Evolutionary conservation across 2,329 filamentous ascomycete species (phyloP), one percentile per base, ranked within the genome.

Genomic region (Penicillium sp.): DNA sequence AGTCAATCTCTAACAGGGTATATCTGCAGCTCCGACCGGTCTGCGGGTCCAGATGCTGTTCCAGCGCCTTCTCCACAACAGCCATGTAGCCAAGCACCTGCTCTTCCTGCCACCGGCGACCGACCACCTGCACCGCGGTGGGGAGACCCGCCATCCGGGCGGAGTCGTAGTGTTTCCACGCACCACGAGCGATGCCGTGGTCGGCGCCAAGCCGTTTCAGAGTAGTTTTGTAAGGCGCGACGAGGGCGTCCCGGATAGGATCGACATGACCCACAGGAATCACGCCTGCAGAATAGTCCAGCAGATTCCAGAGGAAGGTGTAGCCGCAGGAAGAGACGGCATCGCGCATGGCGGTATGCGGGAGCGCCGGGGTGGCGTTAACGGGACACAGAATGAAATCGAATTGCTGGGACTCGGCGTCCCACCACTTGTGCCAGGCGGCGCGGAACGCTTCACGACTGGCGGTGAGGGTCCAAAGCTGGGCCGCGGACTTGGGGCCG

Each of bases 241-340:
- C 63, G 0, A 91, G 84, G 0, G 92, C 79, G 58, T 84, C 81
- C 67, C 94, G 90, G 40, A 85, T 78, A 1, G 72, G 67, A 61
- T 96, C 89, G 1, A 97, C 92, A 56, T 92, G 89, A 0, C 90
- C 93, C 1, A 97, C 86, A 0, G 93, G 92, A 21, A 97, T 68
- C 34, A 96, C 85, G 36, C 92, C 92, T 11, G 85, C 83, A 1
- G 89, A 85, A 74, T 97, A 97, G 70, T 97, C 93, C 46, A 97
- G 84, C 85, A 97, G 62, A 66, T 97, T 97, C 78, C 94, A 97
- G 52, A 96, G 75, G 70, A 97, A 96, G 0, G 92, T 97, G 69
- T 97, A 97, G 1, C 91, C 92, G 66, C 92, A 97, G 62, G 87
- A 91, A 58, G 88, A 89, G 43, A 94, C 86, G 2, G 91, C 91